Evolutionary conservation across 2,329 filamentous ascomycete species (phyloP), one percentile per base, ranked within the genome.

Genomic region (Fusarium irregulare): DNA sequence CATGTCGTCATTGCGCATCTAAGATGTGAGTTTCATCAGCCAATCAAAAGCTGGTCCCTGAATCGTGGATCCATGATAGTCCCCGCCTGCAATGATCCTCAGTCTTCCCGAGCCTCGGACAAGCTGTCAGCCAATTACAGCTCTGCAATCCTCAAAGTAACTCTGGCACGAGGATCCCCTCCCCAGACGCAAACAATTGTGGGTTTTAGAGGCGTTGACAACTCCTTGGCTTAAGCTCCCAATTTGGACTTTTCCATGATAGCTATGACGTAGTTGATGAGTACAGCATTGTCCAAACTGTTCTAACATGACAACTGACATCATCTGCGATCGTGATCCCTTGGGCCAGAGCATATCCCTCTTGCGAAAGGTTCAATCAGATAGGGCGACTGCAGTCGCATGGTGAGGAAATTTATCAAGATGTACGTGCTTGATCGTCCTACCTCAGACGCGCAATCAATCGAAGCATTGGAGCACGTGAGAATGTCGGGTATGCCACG

Each of bases 1-100:
- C 56, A 60, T 75, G 72, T 51, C 59, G 70, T 75, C 73, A 75
- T 75, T 50, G 25, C 53, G 66, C 71, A 55, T 66, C 4, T 27
- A 23, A 20, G 7, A 5, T 51, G 30, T 41, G 20, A 27, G 20
- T 13, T 7, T 6, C 7, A 6, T 7, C 0, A 6, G 10, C 73
- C 73, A 75, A 75, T 72, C 20, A 68, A 0, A 8, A 18, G 7
- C 4, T 10, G 20, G 60, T 45, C 62, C 70, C 65, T 70, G 56
- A 48, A 41, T 42, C 16, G 48, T 50, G 60, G 53, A 57, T 28
- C 55, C 53, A 47, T 44, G 42, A 40, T 41, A 45, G 45, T 37
- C 50, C 48, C 68, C 37, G 28, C 64, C 30, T 69, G 64, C 60
- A 69, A 53, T 56, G 68, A 71, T 71, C 68, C 61, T 46, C 68